Conservation (phyloP, 768 basidiomycete species). For the Hysterangium stoloniferum region DNA sequence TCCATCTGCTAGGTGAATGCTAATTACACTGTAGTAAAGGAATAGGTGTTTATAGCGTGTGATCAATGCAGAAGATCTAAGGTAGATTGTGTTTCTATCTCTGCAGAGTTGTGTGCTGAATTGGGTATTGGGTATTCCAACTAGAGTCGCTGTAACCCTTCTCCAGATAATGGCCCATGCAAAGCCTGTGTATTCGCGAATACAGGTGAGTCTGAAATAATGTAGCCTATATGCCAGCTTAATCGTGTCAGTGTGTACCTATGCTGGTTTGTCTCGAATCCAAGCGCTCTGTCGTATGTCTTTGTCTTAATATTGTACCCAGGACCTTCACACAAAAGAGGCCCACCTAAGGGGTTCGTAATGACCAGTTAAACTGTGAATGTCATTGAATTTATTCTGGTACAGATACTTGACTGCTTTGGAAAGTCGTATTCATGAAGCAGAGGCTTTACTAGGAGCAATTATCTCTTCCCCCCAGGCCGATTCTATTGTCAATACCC, state of each 20-base stretch:
- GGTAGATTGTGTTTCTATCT: background rate
- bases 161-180: background rate
- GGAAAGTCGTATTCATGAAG: constrained; percentile 35
- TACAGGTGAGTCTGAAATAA: background rate
- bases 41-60: background rate
- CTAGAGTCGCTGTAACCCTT: constrained; percentile 3
- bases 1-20: background rate
- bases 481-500: constrained; percentile 26
- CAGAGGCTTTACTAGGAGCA: constrained; percentile 36
- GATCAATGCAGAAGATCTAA: constrained; percentile 6
- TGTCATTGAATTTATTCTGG: background rate
- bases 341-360: constrained; percentile 1
- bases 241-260: constrained; percentile 1
- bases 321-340: constrained; percentile 5
- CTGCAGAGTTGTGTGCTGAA: background rate
- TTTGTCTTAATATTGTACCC: no score
- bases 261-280: no score
- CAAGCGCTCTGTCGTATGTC: no score
- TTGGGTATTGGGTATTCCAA: background rate
- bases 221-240: background rate
- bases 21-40: background rate
- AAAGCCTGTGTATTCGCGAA: background rate
- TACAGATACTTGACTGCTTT: constrained; percentile 35
- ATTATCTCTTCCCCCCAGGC: constrained; percentile 33
- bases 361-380: no score